These are phyloP conservation scores for Coniochaeta sp. DNA, from an alignment of 2,329 filamentous ascomycete genomes.

Conservation along the genomic window DNA sequence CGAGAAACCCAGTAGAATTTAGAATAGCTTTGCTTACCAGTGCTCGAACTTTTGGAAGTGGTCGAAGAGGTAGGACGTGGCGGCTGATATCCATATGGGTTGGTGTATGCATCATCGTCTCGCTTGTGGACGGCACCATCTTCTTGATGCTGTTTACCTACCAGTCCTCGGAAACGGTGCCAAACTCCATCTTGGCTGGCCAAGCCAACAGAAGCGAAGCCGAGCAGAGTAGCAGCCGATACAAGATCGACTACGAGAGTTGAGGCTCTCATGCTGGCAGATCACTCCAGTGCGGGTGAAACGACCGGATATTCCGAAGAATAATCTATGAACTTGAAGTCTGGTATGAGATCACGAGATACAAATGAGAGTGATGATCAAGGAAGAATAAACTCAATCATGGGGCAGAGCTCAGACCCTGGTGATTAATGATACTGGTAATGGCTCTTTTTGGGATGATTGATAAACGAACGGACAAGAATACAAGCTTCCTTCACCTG, in stretches of 20 bases:
- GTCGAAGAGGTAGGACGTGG: neutral
- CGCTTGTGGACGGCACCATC: neutral
- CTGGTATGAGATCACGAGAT: neutral
- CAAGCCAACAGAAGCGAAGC: conserved; percentile 10
- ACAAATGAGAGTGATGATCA: neutral
- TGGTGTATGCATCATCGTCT: conserved; percentile 1
- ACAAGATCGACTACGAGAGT: conserved; percentile 22
- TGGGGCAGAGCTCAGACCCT: neutral
- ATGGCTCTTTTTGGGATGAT: neutral
- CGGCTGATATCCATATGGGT: neutral
- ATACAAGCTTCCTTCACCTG: neutral
- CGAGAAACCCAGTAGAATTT: no score
- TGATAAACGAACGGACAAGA: conserved; percentile 1
- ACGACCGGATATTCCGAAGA: neutral
- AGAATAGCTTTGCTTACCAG: neutral
- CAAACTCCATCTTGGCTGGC: conserved; percentile 11
- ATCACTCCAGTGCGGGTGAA: neutral
- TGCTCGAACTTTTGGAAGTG: neutral
- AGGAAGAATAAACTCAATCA: neutral
- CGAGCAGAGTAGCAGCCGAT: conserved; percentile 22
- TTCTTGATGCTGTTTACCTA: conserved; percentile 4
- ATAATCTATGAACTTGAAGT: neutral
- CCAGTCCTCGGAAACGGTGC: conserved; percentile 9
- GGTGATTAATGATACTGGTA: neutral
- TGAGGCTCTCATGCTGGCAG: conserved; percentile 27